Evolutionary conservation across 495 filamentous ascomycete species (phyloP), one percentile per base, ranked within the genome.

Genomic region (Recurvomyces mirabilis): DNA sequence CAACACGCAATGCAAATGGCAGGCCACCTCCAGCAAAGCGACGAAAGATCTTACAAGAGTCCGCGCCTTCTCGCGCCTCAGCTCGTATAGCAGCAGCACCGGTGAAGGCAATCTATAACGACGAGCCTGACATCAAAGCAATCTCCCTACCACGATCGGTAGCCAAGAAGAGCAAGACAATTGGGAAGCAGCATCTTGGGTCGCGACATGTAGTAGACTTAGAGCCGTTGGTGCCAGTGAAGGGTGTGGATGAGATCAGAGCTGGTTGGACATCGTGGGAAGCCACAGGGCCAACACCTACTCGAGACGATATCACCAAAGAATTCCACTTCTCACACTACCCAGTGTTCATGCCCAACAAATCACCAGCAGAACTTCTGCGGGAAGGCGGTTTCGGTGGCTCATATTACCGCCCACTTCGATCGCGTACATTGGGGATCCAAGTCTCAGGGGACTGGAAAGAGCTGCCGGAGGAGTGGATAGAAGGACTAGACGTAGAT

Each of bases 341-440:
- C 25, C 62, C 63, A 0, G 29, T 40, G 19, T 72, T 72, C 38
- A 62, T 59, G 5, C 69, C 69, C 6, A 72, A 72, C 30, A 70
- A 70, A 41, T 65, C 64, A 1, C 69, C 69, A 21, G 64, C 65
- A 40, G 65, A 64, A 31, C 67, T 71, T 46, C 56, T 71, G 11
- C 58, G 63, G 15, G 64, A 70, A 56, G 66, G 69, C 12, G 56
- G 54, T 29, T 71, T 71, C 41, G 69, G 68, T 15, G 69, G 68
- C 4, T 60, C 61, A 0, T 71, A 70, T 49, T 72, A 66, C 56
- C 62, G 69, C 0, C 64, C 67, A 0, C 54, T 69, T 0, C 54
- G 58, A 20, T 71, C 66, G 10, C 48, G 47, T 11, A 56, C 50
- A 17, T 56, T 71, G 1, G 58, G 61, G 13, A 61, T 54, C 17